A percentile compares a stretch with the other conserved stretches of the same genome.
phyloP scores from a whole-genome alignment of 2,329 filamentous ascomycete species.

The Pyrenophora teres region DNA sequence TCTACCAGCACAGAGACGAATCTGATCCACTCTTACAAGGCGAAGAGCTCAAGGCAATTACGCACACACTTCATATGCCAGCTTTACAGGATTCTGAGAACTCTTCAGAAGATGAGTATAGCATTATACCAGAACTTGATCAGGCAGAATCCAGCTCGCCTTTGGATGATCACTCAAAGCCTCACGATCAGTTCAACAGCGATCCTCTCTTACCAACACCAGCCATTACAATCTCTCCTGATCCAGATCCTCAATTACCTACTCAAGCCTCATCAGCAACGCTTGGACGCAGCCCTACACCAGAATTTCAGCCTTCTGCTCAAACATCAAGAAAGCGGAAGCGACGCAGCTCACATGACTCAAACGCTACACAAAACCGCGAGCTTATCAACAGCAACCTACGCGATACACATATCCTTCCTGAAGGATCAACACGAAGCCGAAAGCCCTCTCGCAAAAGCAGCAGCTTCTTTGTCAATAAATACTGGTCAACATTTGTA shows the following conservation, averaged over 20 bases:
- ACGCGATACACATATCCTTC: constrained; percentile 10
- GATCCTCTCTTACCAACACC: too few species aligned
- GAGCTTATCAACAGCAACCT: constrained; percentile 14
- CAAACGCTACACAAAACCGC: constrained; percentile 10
- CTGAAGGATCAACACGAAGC: constrained; percentile 8
- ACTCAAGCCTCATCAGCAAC: constrained; percentile 7
- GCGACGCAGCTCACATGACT: constrained; percentile 4
- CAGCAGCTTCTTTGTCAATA: constrained; percentile 17
- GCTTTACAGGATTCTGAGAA: not conserved
- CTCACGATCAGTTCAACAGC: too few species aligned
- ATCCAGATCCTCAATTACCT: constrained; percentile 6
- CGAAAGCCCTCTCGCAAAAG: constrained; percentile 12
- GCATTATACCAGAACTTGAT: too few species aligned
- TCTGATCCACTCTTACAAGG: not conserved
- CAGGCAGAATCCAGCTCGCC: too few species aligned
- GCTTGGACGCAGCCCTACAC: constrained; percentile 1
- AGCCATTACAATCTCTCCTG: constrained; percentile 5
- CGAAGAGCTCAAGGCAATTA: not conserved
- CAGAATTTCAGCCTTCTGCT: constrained; percentile 8
- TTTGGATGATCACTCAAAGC: too few species aligned
- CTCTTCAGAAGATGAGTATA: constrained; percentile 1
- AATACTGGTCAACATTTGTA: constrained; percentile 17
- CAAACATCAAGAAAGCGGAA: constrained; percentile 14
- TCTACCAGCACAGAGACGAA: not conserved
- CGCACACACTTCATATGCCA: not conserved